Evolutionary conservation across 805 yeast genomes (phyloP).

Genomic region (Barnettozyma botsteinii): DNA sequence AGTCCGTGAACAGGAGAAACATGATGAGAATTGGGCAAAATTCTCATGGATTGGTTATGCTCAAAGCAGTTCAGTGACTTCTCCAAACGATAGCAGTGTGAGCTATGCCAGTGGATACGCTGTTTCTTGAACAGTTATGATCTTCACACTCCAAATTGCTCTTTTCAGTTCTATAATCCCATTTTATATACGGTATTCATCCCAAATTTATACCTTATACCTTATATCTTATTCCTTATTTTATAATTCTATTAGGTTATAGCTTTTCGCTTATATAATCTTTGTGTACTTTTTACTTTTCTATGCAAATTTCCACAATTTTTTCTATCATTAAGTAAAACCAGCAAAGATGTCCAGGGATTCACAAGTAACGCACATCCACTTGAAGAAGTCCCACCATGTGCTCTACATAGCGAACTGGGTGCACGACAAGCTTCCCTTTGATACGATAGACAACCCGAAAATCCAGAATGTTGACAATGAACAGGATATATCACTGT

Average conservation of each 20-base stretch:
- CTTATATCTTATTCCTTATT: too few relatives aligned
- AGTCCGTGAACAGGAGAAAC: constrained; percentile 14
- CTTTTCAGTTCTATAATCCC: not conserved
- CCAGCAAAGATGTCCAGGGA: constrained; percentile 5
- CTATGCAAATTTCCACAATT: not conserved
- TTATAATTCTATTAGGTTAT: too few relatives aligned
- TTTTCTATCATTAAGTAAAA: not conserved
- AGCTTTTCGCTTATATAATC: not conserved
- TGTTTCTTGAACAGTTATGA: constrained; percentile 1
- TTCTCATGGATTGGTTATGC: constrained; percentile 75
- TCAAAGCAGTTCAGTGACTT: constrained; percentile 58
- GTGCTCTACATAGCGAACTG: constrained; percentile 30
- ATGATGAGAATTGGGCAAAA: constrained; percentile 21
- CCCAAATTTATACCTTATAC: too few relatives aligned
- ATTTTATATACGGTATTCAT: too few relatives aligned
- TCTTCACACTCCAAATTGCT: too few relatives aligned
- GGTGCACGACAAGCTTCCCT: constrained; percentile 25
- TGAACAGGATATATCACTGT: constrained; percentile 11
- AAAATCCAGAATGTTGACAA: constrained; percentile 10
- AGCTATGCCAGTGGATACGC: constrained; percentile 80
- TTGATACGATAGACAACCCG: constrained; percentile 23
- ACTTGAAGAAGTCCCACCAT: constrained; percentile 25
- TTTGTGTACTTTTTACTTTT: not conserved
- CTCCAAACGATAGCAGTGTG: constrained; percentile 67
- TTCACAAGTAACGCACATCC: constrained; percentile 13